Percentiles rank a stretch among this genome's conserved stretches.
These are phyloP conservation scores for Chenopodium formosanum DNA, from an alignment of 148 eudicot species.

Conservation along the genomic window DNA sequence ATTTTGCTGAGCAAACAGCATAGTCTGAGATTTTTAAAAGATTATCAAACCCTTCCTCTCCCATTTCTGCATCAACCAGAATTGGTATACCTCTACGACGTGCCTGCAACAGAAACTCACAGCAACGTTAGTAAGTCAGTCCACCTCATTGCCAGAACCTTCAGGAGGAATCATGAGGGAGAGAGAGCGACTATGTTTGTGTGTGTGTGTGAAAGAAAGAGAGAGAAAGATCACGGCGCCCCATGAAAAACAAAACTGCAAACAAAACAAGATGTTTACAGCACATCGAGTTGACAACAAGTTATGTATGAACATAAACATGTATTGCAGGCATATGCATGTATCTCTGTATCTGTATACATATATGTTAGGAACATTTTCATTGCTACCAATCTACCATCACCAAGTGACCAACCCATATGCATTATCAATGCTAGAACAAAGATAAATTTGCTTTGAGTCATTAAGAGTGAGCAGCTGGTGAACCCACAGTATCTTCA, in stretches of 20 bases:
- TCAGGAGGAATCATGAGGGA: background rate
- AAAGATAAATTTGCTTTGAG: background rate
- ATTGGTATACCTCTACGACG: conserved; percentile 62
- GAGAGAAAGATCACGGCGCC: no score
- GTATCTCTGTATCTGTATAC: background rate
- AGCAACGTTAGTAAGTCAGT: conserved; percentile 1
- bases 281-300: no score
- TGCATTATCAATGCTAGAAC: background rate
- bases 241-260: no score
- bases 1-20: conserved; percentile 77
- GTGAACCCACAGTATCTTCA: background rate
- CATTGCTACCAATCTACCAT: background rate
- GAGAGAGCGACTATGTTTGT: no score
- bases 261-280: no score
- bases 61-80: conserved; percentile 83
- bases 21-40: conserved; percentile 61
- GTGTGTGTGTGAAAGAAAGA: no score
- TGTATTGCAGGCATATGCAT: background rate
- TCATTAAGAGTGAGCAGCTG: background rate
- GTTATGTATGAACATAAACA: no score
- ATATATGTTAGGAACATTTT: background rate
- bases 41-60: conserved; percentile 69
- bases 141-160: background rate
- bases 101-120: conserved; percentile 65
- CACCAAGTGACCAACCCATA: background rate